A percentile compares a stretch with the other conserved stretches of the same genome.
phyloP scores from a whole-genome alignment of 768 basidiomycete species.

The Phylloporus sp. region DNA sequence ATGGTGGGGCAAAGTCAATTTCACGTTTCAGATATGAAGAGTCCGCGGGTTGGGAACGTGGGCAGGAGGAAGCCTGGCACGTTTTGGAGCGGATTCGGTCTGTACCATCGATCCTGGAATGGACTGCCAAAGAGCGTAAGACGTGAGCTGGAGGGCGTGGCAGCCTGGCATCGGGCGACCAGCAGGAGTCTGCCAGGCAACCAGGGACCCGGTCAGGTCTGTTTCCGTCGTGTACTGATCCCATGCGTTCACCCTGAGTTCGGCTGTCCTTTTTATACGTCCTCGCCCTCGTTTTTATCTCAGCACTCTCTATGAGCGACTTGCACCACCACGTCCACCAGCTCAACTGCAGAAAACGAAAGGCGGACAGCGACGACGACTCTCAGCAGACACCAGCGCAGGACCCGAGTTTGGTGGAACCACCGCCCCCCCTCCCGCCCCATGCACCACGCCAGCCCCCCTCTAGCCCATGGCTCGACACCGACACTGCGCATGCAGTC shows the following conservation, averaged over 20 bases:
- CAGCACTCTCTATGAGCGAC: conserved; percentile 51
- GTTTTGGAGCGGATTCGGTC: conserved; percentile 15
- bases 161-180: conserved; percentile 24
- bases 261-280: conserved; percentile 31
- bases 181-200: conserved; percentile 30
- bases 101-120: too few species aligned
- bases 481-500: conserved; percentile 27
- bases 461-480: conserved; percentile 28
- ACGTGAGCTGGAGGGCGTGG: conserved; percentile 30
- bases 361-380: conserved; percentile 53
- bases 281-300: conserved; percentile 14
- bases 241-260: conserved; percentile 35
- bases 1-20: conserved; percentile 9
- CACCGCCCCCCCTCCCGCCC: conserved; percentile 25
- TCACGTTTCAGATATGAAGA: conserved; percentile 2
- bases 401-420: conserved; percentile 33
- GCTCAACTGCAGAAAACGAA: conserved; percentile 61
- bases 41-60: conserved; percentile 16
- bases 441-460: conserved; percentile 43
- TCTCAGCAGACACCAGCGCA: conserved; percentile 20
- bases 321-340: conserved; percentile 50
- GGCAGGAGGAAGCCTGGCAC: conserved; percentile 12
- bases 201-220: conserved; percentile 22
- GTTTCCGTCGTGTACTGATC: conserved; percentile 25
- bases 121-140: conserved; percentile 12